Evolutionary conservation across 106 monocot genomes (phyloP).

Genomic region (Dioscorea zingiberensis): DNA sequence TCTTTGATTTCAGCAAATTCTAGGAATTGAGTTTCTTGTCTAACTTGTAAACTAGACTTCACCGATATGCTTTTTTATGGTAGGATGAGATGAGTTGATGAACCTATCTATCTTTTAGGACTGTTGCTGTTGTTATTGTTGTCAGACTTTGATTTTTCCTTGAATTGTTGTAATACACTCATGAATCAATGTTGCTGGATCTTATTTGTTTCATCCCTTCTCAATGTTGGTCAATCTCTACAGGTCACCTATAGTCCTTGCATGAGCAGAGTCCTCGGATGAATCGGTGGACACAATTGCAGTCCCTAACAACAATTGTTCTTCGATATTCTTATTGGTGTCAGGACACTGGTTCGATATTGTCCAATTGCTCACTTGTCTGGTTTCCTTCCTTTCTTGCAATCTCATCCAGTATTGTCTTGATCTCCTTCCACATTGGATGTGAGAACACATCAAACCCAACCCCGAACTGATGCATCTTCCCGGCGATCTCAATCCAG

Average conservation of each 20-base stretch:
- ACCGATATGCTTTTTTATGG: no score
- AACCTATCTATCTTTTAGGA: no score
- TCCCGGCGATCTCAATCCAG: slow-evolving; percentile 9
- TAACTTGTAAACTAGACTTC: no score
- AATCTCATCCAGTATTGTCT: background rate
- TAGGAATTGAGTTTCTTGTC: no score
- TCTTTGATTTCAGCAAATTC: no score
- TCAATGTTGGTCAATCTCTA: no score
- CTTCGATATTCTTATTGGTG: slow-evolving; percentile 4
- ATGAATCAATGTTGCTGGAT: no score
- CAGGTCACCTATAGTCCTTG: slow-evolving; percentile 1
- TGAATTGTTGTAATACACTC: no score
- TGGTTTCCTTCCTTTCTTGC: background rate
- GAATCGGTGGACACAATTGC: slow-evolving; percentile 5
- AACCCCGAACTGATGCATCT: background rate
- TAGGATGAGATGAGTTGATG: no score
- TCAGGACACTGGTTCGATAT: background rate
- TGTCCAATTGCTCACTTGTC: background rate
- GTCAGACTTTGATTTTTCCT: no score
- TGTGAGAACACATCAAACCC: background rate
- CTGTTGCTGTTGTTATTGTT: no score
- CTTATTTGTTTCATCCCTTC: no score
- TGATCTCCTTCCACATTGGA: slow-evolving; percentile 2
- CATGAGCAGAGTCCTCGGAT: slow-evolving; percentile 4
- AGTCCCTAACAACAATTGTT: background rate